Percentiles rank a stretch among this genome's conserved stretches.
phyloP scores from a whole-genome alignment of 441 rosid species.

The Croton laevigatus region DNA sequence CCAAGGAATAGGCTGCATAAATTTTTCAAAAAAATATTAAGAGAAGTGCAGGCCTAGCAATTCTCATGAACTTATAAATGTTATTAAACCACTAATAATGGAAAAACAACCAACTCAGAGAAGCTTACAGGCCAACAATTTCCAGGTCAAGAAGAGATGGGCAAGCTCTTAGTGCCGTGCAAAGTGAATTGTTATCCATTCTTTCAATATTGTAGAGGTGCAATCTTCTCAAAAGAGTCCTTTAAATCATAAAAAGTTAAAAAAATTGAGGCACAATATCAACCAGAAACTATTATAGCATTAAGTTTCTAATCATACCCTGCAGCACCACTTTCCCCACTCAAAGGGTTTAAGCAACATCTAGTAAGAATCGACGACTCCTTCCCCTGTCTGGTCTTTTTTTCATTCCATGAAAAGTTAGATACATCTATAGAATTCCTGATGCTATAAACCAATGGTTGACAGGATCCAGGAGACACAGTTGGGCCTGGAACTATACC shows the following conservation, averaged over 20 bases:
- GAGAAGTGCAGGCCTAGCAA: not conserved
- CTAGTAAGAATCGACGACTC: conserved; percentile 68
- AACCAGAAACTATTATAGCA: not conserved
- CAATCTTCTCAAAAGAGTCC: conserved; percentile 68
- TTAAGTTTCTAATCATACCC: conserved; percentile 43
- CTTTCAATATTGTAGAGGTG: conserved; percentile 69
- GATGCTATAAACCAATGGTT: conserved; percentile 51
- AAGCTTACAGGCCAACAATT: conserved; percentile 82
- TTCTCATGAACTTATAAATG: not conserved
- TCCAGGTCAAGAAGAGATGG: conserved; percentile 71
- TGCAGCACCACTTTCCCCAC: conserved; percentile 43
- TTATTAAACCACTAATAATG: conserved; percentile 11
- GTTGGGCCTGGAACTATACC: conserved; percentile 57
- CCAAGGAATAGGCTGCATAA: not conserved
- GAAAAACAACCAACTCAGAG: conserved; percentile 15
- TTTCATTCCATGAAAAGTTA: conserved; percentile 68
- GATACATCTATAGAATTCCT: conserved; percentile 63
- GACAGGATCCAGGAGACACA: conserved; percentile 42
- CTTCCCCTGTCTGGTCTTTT: conserved; percentile 68
- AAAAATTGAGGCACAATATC: conserved; percentile 11
- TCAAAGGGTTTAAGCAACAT: conserved; percentile 61
- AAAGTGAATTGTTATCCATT: conserved; percentile 54
- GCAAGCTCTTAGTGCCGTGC: conserved; percentile 60
- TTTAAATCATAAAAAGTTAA: conserved; percentile 27
- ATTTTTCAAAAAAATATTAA: not conserved